Conservation (phyloP, 176 grass and related monocot species). For the Alopecurus myosuroides region DNA sequence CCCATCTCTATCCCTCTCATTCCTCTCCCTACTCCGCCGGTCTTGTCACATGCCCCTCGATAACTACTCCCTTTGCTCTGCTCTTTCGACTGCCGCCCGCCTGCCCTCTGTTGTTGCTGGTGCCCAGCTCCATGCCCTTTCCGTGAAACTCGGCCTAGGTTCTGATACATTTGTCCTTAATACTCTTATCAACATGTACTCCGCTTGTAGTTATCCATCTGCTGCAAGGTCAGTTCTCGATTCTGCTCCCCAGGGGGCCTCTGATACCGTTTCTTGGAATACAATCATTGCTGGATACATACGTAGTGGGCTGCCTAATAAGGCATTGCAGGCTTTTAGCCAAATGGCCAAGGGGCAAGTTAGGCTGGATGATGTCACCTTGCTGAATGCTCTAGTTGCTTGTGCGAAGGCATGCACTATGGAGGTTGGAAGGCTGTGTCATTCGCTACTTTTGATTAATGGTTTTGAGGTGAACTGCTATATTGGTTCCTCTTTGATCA, state of each 20-base stretch:
- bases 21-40: slow-evolving; percentile 50
- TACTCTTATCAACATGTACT: slow-evolving; percentile 81
- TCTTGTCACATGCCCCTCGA: slow-evolving; percentile 36
- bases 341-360: slow-evolving; percentile 48
- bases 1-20: slow-evolving; percentile 50
- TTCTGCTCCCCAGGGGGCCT: slow-evolving; percentile 37
- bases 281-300: slow-evolving; percentile 74
- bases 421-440: slow-evolving; percentile 48
- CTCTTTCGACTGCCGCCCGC: slow-evolving; percentile 51
- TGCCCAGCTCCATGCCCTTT: slow-evolving; percentile 61
- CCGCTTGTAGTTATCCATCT: slow-evolving; percentile 40
- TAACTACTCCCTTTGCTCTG: slow-evolving; percentile 65
- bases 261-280: slow-evolving; percentile 82
- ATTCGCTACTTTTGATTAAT: slow-evolving; percentile 58
- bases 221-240: slow-evolving; percentile 62
- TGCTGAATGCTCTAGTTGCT: slow-evolving; percentile 67
- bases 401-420: slow-evolving; percentile 48
- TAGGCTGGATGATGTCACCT: slow-evolving; percentile 63
- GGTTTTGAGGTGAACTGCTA: slow-evolving; percentile 64
- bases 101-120: slow-evolving; percentile 40
- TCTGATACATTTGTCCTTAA: slow-evolving; percentile 79
- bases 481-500: slow-evolving; percentile 71
- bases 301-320: slow-evolving; percentile 46
- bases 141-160: slow-evolving; percentile 52
- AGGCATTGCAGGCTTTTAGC: slow-evolving; percentile 46